Conservation (phyloP, 176 grass and related monocot species). For the Juncus effusus region DNA sequence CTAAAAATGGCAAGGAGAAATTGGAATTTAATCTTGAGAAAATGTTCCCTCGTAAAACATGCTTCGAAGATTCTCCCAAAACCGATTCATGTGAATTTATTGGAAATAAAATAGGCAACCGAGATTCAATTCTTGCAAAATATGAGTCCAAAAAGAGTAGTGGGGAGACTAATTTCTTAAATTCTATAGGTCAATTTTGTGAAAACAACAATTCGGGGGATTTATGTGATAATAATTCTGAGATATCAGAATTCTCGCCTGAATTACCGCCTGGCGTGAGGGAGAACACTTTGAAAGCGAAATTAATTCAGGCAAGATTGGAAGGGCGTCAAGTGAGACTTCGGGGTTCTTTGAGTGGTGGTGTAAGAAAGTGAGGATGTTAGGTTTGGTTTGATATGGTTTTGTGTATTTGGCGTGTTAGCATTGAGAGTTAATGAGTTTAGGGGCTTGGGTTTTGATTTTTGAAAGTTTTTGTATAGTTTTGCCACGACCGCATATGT, state of each 20-base stretch:
- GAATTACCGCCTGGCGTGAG: slow-evolving; percentile 24
- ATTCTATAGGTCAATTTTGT: slow-evolving; percentile 31
- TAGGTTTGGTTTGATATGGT: slow-evolving; percentile 2
- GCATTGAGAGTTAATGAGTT: too few species aligned
- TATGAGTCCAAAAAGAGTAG: background rate
- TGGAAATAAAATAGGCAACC: too few species aligned
- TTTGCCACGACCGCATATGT: slow-evolving; percentile 41
- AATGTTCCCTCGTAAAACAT: slow-evolving; percentile 34
- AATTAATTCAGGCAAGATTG: slow-evolving; percentile 86
- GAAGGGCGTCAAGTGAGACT: slow-evolving; percentile 68
- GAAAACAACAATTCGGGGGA: slow-evolving; percentile 22
- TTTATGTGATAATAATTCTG: slow-evolving; percentile 19
- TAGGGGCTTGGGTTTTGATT: background rate
- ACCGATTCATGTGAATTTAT: too few species aligned
- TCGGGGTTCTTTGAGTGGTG: slow-evolving; percentile 28
- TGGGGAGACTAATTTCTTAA: slow-evolving; percentile 1
- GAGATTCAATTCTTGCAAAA: too few species aligned
- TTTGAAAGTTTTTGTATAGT: slow-evolving; percentile 43
- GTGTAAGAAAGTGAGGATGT: slow-evolving; percentile 16
- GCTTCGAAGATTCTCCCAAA: slow-evolving; percentile 10
- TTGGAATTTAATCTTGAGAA: slow-evolving; percentile 32
- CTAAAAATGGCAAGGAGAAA: slow-evolving; percentile 44
- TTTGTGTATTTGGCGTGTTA: background rate
- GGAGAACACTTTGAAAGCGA: slow-evolving; percentile 67
- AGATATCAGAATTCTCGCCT: slow-evolving; percentile 43